phyloP scores from a whole-genome alignment of 1,284 basidiomycete genomes.

The Boletus albobrunnescens region DNA sequence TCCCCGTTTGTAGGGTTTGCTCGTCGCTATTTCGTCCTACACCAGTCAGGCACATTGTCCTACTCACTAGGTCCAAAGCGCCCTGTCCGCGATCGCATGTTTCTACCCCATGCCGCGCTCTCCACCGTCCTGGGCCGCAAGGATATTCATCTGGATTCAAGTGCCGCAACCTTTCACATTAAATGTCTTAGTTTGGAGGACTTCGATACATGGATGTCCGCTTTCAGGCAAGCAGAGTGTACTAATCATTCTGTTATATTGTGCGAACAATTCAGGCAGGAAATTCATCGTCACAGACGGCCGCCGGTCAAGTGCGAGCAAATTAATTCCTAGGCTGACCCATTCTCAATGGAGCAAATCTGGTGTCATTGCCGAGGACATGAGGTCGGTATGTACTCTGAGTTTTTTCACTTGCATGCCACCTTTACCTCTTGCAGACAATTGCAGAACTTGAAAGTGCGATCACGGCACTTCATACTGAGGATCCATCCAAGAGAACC shows the following conservation, averaged over 20 bases:
- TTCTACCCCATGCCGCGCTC: slow-evolving; percentile 66
- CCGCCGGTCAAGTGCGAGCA: slow-evolving; percentile 45
- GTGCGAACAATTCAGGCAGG: slow-evolving; percentile 35
- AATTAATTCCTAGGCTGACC: slow-evolving; percentile 37
- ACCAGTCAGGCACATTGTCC: slow-evolving; percentile 62
- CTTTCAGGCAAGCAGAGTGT: slow-evolving; percentile 53
- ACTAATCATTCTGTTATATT: neutral
- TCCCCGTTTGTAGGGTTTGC: slow-evolving; percentile 61
- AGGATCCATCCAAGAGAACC: slow-evolving; percentile 32
- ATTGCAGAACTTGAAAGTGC: slow-evolving; percentile 44
- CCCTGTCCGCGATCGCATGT: slow-evolving; percentile 66
- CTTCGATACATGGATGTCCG: slow-evolving; percentile 69
- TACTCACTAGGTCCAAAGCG: slow-evolving; percentile 74
- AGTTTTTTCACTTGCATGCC: slow-evolving; percentile 3
- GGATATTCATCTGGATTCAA: slow-evolving; percentile 76
- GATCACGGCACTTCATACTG: slow-evolving; percentile 34
- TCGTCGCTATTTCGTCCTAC: slow-evolving; percentile 70
- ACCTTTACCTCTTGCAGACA: slow-evolving; percentile 30
- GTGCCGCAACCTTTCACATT: slow-evolving; percentile 72
- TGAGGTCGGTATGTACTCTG: slow-evolving; percentile 49
- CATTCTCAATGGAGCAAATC: slow-evolving; percentile 44
- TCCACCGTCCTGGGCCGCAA: slow-evolving; percentile 63
- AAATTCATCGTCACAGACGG: slow-evolving; percentile 54
- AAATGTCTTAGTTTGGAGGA: slow-evolving; percentile 69
- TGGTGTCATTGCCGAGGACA: slow-evolving; percentile 54